Evolutionary conservation across 2,329 filamentous ascomycete genomes (phyloP).

Genomic region (Fusarium circinatum): DNA sequence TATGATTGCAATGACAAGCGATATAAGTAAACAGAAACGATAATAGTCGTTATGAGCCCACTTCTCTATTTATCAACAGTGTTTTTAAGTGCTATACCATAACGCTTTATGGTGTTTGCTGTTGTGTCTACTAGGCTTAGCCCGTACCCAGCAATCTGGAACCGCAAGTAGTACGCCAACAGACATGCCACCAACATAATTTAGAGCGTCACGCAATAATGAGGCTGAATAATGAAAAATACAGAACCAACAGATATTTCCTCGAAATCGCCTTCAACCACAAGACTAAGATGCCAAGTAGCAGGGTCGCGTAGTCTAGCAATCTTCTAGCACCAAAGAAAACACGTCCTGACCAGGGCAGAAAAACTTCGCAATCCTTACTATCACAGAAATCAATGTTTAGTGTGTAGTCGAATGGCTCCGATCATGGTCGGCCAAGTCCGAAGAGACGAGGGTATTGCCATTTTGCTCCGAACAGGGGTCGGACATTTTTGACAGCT

Average conservation of each 20-base stretch:
- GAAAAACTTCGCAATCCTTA: neutral
- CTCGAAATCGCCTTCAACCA: neutral
- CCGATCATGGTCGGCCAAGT: neutral
- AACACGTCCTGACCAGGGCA: neutral
- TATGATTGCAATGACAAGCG: fast-evolving
- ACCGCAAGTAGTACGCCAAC: neutral
- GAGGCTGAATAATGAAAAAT: neutral
- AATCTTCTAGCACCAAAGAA: neutral
- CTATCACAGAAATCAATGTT: neutral
- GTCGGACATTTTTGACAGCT: neutral
- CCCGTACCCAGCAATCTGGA: neutral
- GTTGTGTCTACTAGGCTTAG: neutral
- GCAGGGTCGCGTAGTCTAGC: neutral
- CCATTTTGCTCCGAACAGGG: neutral
- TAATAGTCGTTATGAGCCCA: neutral
- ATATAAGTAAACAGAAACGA: neutral
- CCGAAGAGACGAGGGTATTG: neutral
- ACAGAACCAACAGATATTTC: neutral
- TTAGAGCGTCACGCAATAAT: neutral
- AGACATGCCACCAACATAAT: neutral
- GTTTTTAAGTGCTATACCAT: neutral
- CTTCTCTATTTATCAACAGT: neutral
- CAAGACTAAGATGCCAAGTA: neutral
- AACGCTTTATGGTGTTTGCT: neutral
- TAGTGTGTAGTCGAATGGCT: neutral